phyloP scores from a whole-genome alignment of 2,329 filamentous ascomycete species.

The Trichothecium sympodiale region DNA sequence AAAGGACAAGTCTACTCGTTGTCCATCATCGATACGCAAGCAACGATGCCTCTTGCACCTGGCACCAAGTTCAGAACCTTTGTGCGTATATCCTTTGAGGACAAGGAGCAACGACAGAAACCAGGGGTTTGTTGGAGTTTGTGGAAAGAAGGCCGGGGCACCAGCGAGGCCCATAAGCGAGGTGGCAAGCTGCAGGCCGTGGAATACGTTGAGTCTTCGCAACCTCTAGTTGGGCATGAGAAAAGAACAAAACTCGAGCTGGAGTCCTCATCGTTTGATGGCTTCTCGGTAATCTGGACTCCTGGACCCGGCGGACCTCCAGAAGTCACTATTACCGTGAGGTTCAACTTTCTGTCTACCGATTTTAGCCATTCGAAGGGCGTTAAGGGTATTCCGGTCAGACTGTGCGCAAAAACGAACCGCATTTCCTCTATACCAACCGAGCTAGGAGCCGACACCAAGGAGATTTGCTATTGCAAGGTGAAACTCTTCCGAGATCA shows the following conservation, averaged over 20 bases:
- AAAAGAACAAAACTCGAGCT: slow-evolving; percentile 59
- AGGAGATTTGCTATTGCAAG: slow-evolving; percentile 88
- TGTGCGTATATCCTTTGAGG: slow-evolving; percentile 92
- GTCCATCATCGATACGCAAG: slow-evolving; percentile 67
- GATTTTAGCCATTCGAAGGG: slow-evolving; percentile 99
- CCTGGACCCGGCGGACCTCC: slow-evolving; percentile 55
- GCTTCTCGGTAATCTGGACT: slow-evolving; percentile 85
- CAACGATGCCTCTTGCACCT: slow-evolving; percentile 43
- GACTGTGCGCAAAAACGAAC: slow-evolving; percentile 85
- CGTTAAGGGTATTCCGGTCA: slow-evolving; percentile 91
- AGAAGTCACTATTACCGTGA: slow-evolving; percentile 79
- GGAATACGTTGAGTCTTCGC: slow-evolving; percentile 69
- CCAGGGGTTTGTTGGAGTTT: slow-evolving; percentile 75
- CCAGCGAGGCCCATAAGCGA: slow-evolving; percentile 86
- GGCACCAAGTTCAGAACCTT: slow-evolving; percentile 76
- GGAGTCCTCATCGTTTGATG: slow-evolving; percentile 77
- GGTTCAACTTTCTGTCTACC: slow-evolving; percentile 97
- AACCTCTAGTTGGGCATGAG: slow-evolving; percentile 49
- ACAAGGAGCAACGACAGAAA: slow-evolving; percentile 80
- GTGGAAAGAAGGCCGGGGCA: slow-evolving; percentile 95
- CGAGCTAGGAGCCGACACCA: slow-evolving; percentile 29
- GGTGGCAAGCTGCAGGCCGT: slow-evolving; percentile 90
- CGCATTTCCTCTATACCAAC: slow-evolving; percentile 37
- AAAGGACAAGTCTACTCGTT: slow-evolving; percentile 93
- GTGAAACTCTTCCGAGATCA: slow-evolving; percentile 96